A percentile compares a stretch with the other conserved stretches of the same genome.
Evolutionary conservation across 164 flowering plant species (phyloP).

Genomic region (Annona cherimola): DNA sequence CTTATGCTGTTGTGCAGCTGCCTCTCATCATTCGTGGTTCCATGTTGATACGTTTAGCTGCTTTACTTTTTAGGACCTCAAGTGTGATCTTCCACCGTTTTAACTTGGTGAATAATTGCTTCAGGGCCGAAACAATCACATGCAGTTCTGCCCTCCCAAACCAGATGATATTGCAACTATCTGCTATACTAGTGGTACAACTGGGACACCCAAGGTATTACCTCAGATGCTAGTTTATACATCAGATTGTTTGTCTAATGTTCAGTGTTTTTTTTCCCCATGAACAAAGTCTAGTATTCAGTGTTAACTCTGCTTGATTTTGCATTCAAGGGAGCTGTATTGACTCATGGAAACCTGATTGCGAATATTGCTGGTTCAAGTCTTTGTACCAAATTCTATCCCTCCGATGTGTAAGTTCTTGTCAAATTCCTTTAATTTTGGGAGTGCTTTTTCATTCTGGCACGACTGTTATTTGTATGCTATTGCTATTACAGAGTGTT

Average conservation of each 20-base stretch:
- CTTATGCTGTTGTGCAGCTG: neutral
- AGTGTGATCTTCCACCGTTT: neutral
- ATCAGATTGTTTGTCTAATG: constrained; percentile 3
- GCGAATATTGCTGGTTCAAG: constrained; percentile 71
- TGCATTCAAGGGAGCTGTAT: constrained; percentile 65
- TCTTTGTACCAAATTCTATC: constrained; percentile 31
- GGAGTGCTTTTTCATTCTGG: neutral
- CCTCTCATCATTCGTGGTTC: neutral
- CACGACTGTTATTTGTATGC: neutral
- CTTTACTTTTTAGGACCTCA: neutral
- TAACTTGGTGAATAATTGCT: constrained; percentile 1
- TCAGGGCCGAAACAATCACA: constrained; percentile 59
- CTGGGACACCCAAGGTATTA: constrained; percentile 95
- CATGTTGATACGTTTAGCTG: neutral
- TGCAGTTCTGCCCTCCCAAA: constrained; percentile 74
- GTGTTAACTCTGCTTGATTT: neutral
- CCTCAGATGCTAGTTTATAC: neutral
- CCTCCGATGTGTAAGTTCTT: constrained; percentile 79
- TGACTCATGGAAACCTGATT: constrained; percentile 81
- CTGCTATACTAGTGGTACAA: constrained; percentile 99
- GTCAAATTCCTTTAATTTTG: neutral
- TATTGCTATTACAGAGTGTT: neutral
- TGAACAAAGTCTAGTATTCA: too few species aligned
- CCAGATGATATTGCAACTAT: constrained; percentile 94
- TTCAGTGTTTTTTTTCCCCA: neutral